phyloP scores from a whole-genome alignment of 345 rosid genomes.

The Litchi chinensis region DNA sequence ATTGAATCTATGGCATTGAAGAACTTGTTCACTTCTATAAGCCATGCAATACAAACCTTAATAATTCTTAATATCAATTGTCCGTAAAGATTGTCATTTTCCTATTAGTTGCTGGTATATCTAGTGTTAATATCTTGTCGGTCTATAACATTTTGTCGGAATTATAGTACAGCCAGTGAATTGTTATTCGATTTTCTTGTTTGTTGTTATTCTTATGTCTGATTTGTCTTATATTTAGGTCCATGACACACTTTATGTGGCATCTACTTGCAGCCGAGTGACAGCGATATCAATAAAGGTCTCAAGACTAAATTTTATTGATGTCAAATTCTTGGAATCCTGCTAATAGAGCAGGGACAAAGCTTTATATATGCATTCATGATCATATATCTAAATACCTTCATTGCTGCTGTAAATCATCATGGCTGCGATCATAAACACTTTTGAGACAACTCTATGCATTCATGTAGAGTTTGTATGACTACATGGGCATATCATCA shows the following conservation, averaged over 20 bases:
- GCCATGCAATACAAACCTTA: neutral
- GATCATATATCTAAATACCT: neutral
- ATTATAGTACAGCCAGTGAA: neutral
- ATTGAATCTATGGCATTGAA: neutral
- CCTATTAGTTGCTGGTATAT: neutral
- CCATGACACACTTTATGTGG: constrained; percentile 56
- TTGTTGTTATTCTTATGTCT: constrained; percentile 15
- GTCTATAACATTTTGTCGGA: neutral
- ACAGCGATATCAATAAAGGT: constrained; percentile 82
- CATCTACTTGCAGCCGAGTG: constrained; percentile 83
- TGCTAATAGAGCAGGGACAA: neutral
- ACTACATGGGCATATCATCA: neutral
- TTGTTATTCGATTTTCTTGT: constrained; percentile 17
- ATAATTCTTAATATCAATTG: neutral
- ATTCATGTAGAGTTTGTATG: neutral
- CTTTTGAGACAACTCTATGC: neutral
- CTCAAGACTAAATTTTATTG: neutral
- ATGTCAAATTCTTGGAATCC: neutral
- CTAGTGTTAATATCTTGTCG: neutral
- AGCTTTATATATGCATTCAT: neutral
- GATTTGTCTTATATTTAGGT: constrained; percentile 35
- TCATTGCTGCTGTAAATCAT: neutral
- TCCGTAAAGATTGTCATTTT: neutral
- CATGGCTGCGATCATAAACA: neutral
- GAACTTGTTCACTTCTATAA: neutral